Evolutionary conservation across 2,329 filamentous ascomycete genomes (phyloP), one percentile per base, ranked within the genome.

Genomic region (Talaromyces albobiverticillius): DNA sequence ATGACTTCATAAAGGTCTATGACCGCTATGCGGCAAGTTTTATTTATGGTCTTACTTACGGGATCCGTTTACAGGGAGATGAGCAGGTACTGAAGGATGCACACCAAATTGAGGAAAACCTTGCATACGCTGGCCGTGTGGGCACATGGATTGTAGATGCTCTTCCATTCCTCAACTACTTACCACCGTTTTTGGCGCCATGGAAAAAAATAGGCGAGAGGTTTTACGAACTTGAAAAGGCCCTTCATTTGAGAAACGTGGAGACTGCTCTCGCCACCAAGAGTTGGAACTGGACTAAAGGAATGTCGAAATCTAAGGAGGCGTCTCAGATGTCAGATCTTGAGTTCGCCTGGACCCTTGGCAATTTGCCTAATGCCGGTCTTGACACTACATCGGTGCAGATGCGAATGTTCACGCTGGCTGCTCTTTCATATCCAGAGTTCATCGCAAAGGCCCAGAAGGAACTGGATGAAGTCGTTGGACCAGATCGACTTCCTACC

Each of bases 1-100:
- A 59, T 1, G 67, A 71, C 32, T 80, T 76, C 67, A 73, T 75
- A 57, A 71, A 73, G 48, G 68, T 73, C 20, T 69, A 80, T 25
- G 75, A 79, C 59, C 69, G 77, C 0, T 80, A 76, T 58, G 76
- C 76, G 0, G 71, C 73, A 1, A 79, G 76, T 57, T 69, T 81
- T 13, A 73, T 80, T 1, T 79, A 78, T 59, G 75, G 73, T 5
- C 72, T 81, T 7, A 71, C 76, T 3, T 82, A 81, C 58, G 79
- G 79, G 0, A 73, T 76, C 43, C 74, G 79, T 2, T 75, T 81
- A 5, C 50, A 55, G 2, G 60, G 59, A 50, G 72, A 79, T 52
- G 75, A 75, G 3, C 59, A 77, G 16, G 67, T 77, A 32, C 70
- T 78, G 4, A 61, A 71, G 40, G 73, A 79, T 10, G 76, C 79